Evolutionary conservation across 768 basidiomycete genomes (phyloP).

Genomic region (Boletus pseudopeckii): DNA sequence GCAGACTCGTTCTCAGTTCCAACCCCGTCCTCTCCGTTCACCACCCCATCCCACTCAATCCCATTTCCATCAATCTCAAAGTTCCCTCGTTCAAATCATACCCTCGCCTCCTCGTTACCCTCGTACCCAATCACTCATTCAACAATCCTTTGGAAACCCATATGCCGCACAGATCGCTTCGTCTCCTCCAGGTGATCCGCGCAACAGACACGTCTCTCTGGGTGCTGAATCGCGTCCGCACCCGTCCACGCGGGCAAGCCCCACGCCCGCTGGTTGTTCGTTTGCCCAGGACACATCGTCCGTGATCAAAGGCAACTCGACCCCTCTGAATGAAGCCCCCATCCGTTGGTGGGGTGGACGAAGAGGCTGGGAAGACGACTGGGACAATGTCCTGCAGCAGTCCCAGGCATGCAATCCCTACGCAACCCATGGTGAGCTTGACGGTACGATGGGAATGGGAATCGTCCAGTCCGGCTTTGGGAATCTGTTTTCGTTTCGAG

Average conservation of each 20-base stretch:
- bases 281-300: background rate
- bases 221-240: slow-evolving; percentile 1
- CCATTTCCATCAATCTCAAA: background rate
- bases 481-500: background rate
- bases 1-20: slow-evolving; percentile 7
- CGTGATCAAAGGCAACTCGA: slow-evolving; percentile 1
- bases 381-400: slow-evolving; percentile 7
- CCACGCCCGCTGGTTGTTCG: background rate
- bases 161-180: background rate
- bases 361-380: slow-evolving; percentile 18
- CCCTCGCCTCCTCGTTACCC: slow-evolving; percentile 6
- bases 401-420: background rate
- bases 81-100: background rate
- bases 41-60: slow-evolving; percentile 5
- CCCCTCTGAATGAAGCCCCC: slow-evolving; percentile 18
- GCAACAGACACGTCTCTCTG: slow-evolving; percentile 8
- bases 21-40: background rate
- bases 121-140: slow-evolving; percentile 17
- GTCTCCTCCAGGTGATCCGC: background rate
- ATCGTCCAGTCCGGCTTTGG: background rate
- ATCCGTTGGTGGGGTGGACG: slow-evolving; percentile 21
- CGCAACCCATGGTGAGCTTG: background rate
- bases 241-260: background rate
- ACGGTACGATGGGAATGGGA: background rate
- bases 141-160: slow-evolving; percentile 10